Evolutionary conservation across 768 basidiomycete genomes (phyloP), one percentile per base, ranked within the genome.

Genomic region (Podaxis sp.): DNA sequence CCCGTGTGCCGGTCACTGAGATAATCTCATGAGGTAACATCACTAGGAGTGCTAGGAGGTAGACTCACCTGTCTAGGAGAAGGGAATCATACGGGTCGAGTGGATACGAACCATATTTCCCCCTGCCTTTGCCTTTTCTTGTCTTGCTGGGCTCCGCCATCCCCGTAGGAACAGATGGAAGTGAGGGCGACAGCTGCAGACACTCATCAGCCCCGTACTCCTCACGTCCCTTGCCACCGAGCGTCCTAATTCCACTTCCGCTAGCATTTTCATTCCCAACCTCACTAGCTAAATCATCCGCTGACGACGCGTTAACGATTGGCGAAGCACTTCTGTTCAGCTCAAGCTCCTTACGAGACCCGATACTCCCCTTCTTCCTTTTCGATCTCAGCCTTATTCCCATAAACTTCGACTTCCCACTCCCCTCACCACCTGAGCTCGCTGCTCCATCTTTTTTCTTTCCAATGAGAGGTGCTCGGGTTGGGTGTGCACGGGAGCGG

Each of bases 1-100:
- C 84, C 79, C 2, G 84, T 80, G 59, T 84, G 82, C 39, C 77
- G 80, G 67, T 92, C 90, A 58, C 90, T 92, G 42, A 56, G 60
- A 69, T 63, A 66, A 64, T 61, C 60, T 24, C 33, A 48, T 44
- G 38, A 26, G 61, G 26, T 54, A 51, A 38, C 19, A 56, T 26
- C 39, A 40, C 64, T 48, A 46, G 52, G 42, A 53, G 59, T 38
- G 51, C 17, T 4, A 30, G 42, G 22, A 60, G 46, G 40, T 26
- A 39, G 17, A 74, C 84, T 64, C 66, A 90, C 88, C 80, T 88
- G 65, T 87, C 84, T 22, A 87, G 73, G 11, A 81, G 69, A 44
- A 81, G 74, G 17, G 80, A 73, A 52, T 86, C 82, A 65, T 86
- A 88, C 0, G 86, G 72, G 60, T 75, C 73, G 15, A 75, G 65